Conservation (phyloP, 129 eudicot species). For the Pulicaria dysenterica region DNA sequence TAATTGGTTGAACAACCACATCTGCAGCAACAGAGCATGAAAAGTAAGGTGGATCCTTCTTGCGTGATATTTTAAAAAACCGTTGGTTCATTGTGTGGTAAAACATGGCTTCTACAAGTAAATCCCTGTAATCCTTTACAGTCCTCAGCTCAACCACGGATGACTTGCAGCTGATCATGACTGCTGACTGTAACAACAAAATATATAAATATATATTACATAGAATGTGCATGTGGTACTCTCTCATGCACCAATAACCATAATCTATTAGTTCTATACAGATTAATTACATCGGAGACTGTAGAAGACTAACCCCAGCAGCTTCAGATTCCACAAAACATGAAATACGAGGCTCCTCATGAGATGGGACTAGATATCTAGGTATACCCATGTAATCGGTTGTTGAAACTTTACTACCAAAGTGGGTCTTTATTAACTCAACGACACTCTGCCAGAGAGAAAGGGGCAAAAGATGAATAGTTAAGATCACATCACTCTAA, state of each 20-base stretch:
- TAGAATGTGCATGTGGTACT: neutral
- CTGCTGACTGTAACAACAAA: slow-evolving; percentile 71
- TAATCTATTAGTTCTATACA: slow-evolving; percentile 18
- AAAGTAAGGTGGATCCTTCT: slow-evolving; percentile 80
- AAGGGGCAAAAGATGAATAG: slow-evolving; percentile 2
- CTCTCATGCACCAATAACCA: slow-evolving; percentile 16
- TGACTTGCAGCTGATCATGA: slow-evolving; percentile 85
- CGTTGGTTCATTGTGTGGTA: slow-evolving; percentile 84
- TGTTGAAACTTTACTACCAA: slow-evolving; percentile 53
- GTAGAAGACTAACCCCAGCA: slow-evolving; percentile 74
- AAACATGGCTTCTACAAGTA: slow-evolving; percentile 87
- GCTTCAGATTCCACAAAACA: slow-evolving; percentile 97
- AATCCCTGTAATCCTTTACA: slow-evolving; percentile 72
- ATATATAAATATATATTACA: slow-evolving; percentile 16
- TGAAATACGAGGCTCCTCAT: slow-evolving; percentile 77
- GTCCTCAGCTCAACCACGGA: slow-evolving; percentile 72
- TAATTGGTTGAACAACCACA: slow-evolving; percentile 67
- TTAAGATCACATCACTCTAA: neutral
- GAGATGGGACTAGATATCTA: slow-evolving; percentile 67
- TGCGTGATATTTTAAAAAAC: slow-evolving; percentile 87
- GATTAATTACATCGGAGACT: slow-evolving; percentile 32
- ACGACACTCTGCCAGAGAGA: slow-evolving; percentile 67
- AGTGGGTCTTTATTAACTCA: slow-evolving; percentile 76
- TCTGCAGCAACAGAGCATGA: slow-evolving; percentile 86
- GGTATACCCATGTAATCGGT: slow-evolving; percentile 57